Evolutionary conservation across 2,329 filamentous ascomycete genomes (phyloP), one percentile per base, ranked within the genome.

Genomic region (Cytospora piceae): DNA sequence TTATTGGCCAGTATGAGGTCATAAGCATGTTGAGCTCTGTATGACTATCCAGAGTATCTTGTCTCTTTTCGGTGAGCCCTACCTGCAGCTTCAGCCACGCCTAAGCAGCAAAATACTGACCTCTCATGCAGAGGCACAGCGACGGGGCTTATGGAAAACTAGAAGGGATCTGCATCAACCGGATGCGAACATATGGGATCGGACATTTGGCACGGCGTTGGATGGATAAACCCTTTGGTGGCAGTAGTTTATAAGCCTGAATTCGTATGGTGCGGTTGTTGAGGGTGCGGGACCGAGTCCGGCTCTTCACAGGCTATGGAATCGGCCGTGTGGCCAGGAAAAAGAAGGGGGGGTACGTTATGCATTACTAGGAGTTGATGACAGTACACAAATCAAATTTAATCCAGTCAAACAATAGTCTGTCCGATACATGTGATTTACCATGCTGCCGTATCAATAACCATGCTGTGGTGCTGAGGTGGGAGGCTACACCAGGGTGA

Each of bases 151-250:
- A 24, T 9, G n/a, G 11, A 49, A 8, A 49, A 24, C n/a, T 3
- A 12, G 14, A n/a, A 14, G 46, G n/a, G 46, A 20, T 14, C n/a
- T 24, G n/a, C n/a, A 24, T 49, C n/a, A 49, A 20, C 46, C 46
- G 46, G 42, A 46, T 11, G 7, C 6, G 20, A 46, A 46, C 42
- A 22, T 22, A 22, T 22, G 20, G 42, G 17, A 46, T 11, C 17
- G 39, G 46, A 49, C 46, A 14, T 49, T 49, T 24, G 46, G 46
- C 46, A 49, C 46, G 46, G 46, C 46, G 46, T 49, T 49, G 46
- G 46, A 49, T 49, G 46, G 46, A 24, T 24, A 49, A 42, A 20
- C 3, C 46, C 22, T 49, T 5, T 22, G 46, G 46, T 24, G 46
- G 46, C 24, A 49, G n/a, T 14, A 24, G n/a, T n/a, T 49, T n/a